Percentiles rank a stretch among this genome's conserved stretches.
phyloP scores from a whole-genome alignment of 2,329 filamentous ascomycete genomes.

The Ophiostoma ips region DNA sequence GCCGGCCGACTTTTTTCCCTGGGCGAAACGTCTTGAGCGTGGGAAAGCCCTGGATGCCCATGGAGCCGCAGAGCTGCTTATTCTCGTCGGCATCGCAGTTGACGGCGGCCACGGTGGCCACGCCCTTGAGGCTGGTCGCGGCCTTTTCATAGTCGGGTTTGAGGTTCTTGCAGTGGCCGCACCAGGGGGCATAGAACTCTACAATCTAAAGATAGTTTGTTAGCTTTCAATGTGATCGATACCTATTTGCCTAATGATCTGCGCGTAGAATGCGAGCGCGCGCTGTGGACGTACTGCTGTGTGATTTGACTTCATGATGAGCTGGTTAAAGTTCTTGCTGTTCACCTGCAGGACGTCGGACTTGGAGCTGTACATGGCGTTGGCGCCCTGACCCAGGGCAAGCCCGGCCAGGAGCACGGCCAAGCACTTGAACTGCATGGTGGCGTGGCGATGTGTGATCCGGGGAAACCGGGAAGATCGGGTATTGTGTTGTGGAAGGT shows the following conservation, averaged over 20 bases:
- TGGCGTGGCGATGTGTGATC: neutral
- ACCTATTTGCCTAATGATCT: too few relatives aligned
- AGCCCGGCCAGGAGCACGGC: constrained; percentile 49
- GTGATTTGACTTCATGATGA: constrained; percentile 82
- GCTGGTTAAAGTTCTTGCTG: constrained; percentile 60
- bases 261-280: neutral
- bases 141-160: constrained; percentile 93
- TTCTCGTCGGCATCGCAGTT: constrained; percentile 92
- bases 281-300: constrained; percentile 54
- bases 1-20: constrained; percentile 57
- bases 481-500: neutral
- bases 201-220: constrained; percentile 33
- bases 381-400: constrained; percentile 26
- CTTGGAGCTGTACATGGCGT: neutral
- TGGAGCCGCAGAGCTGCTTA: constrained; percentile 69
- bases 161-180: constrained; percentile 90
- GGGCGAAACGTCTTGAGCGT: constrained; percentile 89
- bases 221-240: too few relatives aligned
- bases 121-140: constrained; percentile 73
- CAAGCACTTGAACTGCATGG: neutral
- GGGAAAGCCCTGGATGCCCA: constrained; percentile 89
- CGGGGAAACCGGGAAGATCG: neutral
- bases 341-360: constrained; percentile 79
- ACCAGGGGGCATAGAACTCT: constrained; percentile 97
- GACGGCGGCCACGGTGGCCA: constrained; percentile 87